These are phyloP conservation scores for Diaporthe velutina DNA, from an alignment of 2,329 filamentous ascomycete species.

Conservation along the genomic window DNA sequence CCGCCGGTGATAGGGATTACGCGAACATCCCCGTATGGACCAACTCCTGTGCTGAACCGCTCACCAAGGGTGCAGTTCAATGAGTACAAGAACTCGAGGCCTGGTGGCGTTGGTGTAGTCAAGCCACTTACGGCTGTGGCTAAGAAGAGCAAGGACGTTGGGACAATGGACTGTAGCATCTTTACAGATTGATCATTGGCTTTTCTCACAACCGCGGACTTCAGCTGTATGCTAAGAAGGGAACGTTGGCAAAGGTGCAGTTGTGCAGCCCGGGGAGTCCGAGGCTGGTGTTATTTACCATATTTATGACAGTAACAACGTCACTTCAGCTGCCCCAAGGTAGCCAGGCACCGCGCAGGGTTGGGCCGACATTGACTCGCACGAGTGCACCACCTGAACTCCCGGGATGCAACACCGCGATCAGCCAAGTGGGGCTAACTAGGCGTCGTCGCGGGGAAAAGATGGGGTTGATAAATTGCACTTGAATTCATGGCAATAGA, in stretches of 20 bases:
- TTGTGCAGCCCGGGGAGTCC: not conserved
- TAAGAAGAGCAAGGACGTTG: not conserved
- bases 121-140: constrained; percentile 2
- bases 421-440: constrained; percentile 12
- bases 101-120: constrained; percentile 39
- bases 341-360: not conserved
- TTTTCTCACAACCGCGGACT: not conserved
- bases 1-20: constrained; percentile 48
- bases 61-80: constrained; percentile 46
- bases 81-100: constrained; percentile 46
- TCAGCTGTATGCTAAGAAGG: not conserved
- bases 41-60: constrained; percentile 43
- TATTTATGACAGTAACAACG: not conserved
- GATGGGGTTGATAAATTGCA: constrained; percentile 26
- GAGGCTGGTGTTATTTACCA: not conserved
- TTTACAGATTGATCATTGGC: not conserved
- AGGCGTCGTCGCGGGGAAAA: constrained; percentile 25
- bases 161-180: constrained; percentile 11
- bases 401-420: constrained; percentile 20
- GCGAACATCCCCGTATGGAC: constrained; percentile 43
- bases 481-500: constrained; percentile 18
- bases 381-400: not conserved
- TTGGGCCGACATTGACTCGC: constrained; percentile 11
- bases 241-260: not conserved
- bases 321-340: not conserved